Conservation (phyloP, 805 yeast species). For the Kluyveromyces lactis region DNA sequence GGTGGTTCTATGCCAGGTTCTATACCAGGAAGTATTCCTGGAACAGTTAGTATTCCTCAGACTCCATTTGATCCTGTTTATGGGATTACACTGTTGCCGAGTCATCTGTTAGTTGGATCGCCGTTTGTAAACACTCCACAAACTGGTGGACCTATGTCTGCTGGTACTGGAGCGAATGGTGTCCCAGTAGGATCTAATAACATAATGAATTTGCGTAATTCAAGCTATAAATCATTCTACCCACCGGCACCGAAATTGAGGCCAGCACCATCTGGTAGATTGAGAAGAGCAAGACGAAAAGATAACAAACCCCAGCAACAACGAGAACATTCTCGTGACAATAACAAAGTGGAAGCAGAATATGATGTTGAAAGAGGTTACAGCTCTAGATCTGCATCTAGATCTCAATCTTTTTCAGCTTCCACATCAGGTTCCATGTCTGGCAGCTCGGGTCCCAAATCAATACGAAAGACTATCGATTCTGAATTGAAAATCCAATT, state of each 20-base stretch:
- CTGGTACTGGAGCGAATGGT: not conserved
- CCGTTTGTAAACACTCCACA: constrained; percentile 42
- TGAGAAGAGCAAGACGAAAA: too few relatives aligned
- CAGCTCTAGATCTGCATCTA: too few relatives aligned
- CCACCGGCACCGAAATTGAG: constrained; percentile 1
- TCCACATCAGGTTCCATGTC: too few relatives aligned
- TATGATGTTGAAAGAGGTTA: too few relatives aligned
- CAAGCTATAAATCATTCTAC: not conserved
- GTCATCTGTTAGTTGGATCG: constrained; percentile 51
- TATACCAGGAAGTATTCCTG: constrained; percentile 8
- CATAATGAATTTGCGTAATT: not conserved
- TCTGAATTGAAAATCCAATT: not conserved
- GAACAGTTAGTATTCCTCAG: constrained; percentile 27
- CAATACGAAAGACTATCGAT: not conserved
- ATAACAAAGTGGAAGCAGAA: too few relatives aligned
- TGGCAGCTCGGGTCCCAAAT: too few relatives aligned
- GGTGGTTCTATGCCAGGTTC: not conserved
- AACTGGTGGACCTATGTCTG: not conserved
- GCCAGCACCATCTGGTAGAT: constrained; percentile 1
- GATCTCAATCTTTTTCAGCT: too few relatives aligned
- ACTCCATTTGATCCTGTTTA: constrained; percentile 55
- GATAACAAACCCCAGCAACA: too few relatives aligned
- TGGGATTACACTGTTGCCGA: constrained; percentile 55
- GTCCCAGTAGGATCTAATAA: not conserved
- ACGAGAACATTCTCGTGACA: too few relatives aligned